phyloP scores from a whole-genome alignment of 2,329 filamentous ascomycete species.

The Chaetomiaceae sp. region DNA sequence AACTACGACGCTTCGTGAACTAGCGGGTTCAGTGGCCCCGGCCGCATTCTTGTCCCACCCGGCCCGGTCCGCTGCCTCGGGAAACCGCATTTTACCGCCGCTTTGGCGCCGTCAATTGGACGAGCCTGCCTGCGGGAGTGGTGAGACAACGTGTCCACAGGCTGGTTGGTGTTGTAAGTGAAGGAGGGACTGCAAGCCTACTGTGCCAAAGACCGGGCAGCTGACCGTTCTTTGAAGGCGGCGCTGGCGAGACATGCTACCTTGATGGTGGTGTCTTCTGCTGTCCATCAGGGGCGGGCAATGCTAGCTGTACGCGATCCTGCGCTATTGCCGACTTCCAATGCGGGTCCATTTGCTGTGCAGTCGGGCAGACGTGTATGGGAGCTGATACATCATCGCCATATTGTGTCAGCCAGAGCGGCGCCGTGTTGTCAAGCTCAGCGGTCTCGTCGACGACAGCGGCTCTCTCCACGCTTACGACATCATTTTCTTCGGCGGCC shows the following conservation, averaged over 20 bases:
- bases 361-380: constrained; percentile 18
- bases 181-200: too few relatives aligned
- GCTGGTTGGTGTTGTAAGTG: constrained; percentile 25
- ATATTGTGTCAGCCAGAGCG: constrained; percentile 13
- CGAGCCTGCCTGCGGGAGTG: neutral
- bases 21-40: neutral
- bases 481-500: neutral
- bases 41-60: constrained; percentile 6
- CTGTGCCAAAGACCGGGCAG: too few relatives aligned
- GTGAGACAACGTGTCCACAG: constrained; percentile 20
- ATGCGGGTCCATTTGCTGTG: constrained; percentile 23
- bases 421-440: neutral
- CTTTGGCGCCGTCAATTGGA: neutral
- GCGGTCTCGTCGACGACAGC: neutral
- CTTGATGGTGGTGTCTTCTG: constrained; percentile 20
- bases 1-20: neutral
- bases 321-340: constrained; percentile 22
- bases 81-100: neutral
- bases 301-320: constrained; percentile 16
- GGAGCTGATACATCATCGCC: constrained; percentile 10
- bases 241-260: constrained; percentile 17
- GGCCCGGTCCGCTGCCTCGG: constrained; percentile 4
- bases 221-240: constrained; percentile 5
- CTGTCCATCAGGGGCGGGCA: constrained; percentile 15
- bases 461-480: neutral